Evolutionary conservation across 352 stramenopile species (phyloP).

Genomic region (Globisporangium radiosum): DNA sequence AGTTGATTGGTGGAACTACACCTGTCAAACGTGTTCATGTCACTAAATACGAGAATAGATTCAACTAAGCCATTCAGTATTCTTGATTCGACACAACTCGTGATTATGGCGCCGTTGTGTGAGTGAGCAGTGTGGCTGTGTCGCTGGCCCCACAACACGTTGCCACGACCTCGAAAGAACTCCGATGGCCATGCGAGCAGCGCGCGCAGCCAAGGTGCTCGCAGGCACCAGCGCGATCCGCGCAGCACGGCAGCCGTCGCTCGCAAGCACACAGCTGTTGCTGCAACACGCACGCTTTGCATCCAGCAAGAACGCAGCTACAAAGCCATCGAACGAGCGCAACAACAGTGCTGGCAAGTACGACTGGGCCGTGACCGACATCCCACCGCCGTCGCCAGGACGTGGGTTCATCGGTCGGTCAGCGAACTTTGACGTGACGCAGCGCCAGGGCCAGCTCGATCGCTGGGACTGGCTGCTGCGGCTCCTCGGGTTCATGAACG

Average conservation of each 20-base stretch:
- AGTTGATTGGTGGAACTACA: no score
- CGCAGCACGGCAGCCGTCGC: not conserved
- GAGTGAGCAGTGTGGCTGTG: no score
- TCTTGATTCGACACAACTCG: no score
- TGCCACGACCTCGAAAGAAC: not conserved
- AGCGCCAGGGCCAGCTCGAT: conserved; percentile 49
- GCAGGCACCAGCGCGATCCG: not conserved
- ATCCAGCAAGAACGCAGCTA: conserved; percentile 11
- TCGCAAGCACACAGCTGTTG: conserved; percentile 11
- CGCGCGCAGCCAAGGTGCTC: conserved; percentile 8
- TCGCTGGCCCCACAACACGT: no score
- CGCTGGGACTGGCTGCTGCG: conserved; percentile 81
- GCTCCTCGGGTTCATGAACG: conserved; percentile 82
- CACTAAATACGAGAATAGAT: no score
- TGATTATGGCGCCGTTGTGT: no score
- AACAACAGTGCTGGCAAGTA: conserved; percentile 32
- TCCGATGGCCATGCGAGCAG: conserved; percentile 10
- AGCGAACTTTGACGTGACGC: conserved; percentile 78
- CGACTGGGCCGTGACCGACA: conserved; percentile 67
- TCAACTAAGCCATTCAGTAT: no score
- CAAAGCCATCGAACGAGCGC: not conserved
- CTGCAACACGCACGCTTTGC: conserved; percentile 15
- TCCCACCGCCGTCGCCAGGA: conserved; percentile 71
- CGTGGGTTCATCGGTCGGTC: conserved; percentile 63
- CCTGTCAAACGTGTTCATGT: no score